Evolutionary conservation across 208 protist species (phyloP), one percentile per base, ranked within the genome.

Genomic region (Crithidia mellificae): DNA sequence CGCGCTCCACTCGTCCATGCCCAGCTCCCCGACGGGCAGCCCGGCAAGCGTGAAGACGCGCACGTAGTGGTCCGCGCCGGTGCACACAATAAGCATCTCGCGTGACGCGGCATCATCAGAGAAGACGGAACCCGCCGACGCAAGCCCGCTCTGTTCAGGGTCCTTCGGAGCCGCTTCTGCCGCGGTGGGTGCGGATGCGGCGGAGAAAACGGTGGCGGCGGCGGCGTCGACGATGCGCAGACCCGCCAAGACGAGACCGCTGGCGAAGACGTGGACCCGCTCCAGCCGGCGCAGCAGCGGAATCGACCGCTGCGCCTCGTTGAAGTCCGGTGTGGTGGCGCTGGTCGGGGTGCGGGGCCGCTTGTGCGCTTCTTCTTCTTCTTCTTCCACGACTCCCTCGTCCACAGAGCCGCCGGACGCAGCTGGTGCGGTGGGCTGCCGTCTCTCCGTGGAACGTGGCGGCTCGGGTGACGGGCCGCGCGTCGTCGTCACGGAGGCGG

Each of bases 11-110:
- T 43, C 55, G 44, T 89, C 78, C 82, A 91, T 90, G 6, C 90
- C 90, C 22, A 87, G 77, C 54, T 95, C 90, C 17, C 90, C 90
- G 54, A 95, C 79, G 22, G 79, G 68, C 19, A 80, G 70, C 1
- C 90, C 90, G 51, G 70, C 68, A 3, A 92, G 51, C 12, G 80
- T 86, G 65, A 92, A 95, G 57, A 82, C 71, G 12, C 90, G 76
- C 22, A 84, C 86, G 62, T 85, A 92, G 51, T 85, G 80, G 22
- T 89, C 81, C 3, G 41, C 54, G 24, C 77, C 80, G 44, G 80
- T 85, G 74, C 84, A 92, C 19, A 88, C 69, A 15, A 91, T 80
- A 24, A 91, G 70, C n/a, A 85, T 68, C 32, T 72, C 71, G n/a
- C 20, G 52, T 34, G 30, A 50, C 7, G 52, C 30, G 6, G 50